Base-by-base conservation (phyloP, 2,329 filamentous ascomycete species). In the Paecilomyces sp. region DNA sequence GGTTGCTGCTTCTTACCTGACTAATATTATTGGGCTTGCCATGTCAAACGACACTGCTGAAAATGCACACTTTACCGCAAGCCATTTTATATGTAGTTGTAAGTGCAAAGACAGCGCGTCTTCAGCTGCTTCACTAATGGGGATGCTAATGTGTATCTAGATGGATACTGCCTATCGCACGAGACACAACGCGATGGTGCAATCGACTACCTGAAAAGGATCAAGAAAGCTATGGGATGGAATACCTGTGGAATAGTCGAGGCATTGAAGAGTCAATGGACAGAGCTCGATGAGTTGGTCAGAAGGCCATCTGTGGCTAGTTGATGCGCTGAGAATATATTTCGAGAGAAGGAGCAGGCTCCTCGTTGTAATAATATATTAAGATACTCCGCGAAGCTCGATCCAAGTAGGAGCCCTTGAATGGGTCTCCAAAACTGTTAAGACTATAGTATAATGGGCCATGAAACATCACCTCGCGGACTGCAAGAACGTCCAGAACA, bases 11-110 rank as follows among this genome's bases (percentile, higher is more conserved):
- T 47, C 41, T 22, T 30, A 53, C 11, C 15, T 53, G 22, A 8
- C 51, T n/a, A 28, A 25, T 25, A 53, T 53, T 13, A 30, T 53
- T 13, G 51, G 51, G 6, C 12, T 53, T 3, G 51, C 51, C 7
- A n/a, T 53, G 15, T 53, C 51, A 3, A 53, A 53, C 51, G 28
- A 30, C 24, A 53, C 51, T 12, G 13, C 24, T 4, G 63, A 70
- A 12, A 73, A 73, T 58, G 71, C 69, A 7, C 70, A 69, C 58
- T 73, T 73, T 18, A 72, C 72, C 66, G 69, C 67, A 3, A 71
- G 68, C 5, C 71, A 74, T 58, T 53, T 73, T 3, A 60, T 74
- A 12, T 64, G 72, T 63, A 66, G 70, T 52, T 74, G 71, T 74
- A 61, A 30, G 71, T 63, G 18, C 5, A 18, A 18, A 47, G 7